phyloP scores from a whole-genome alignment of 2,329 filamentous ascomycete species.

The Penicillium sp. region DNA sequence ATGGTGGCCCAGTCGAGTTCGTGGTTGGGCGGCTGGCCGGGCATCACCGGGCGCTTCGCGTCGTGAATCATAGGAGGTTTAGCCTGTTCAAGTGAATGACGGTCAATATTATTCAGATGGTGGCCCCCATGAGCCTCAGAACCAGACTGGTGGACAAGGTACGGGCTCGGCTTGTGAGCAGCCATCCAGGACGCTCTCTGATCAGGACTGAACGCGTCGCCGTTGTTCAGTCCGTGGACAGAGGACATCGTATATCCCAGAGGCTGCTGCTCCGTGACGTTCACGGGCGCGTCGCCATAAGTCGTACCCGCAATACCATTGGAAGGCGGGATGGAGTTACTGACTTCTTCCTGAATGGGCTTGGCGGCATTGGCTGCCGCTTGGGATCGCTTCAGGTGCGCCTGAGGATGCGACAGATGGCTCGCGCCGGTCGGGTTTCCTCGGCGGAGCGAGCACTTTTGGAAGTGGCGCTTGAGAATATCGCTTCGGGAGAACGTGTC shows the following conservation, averaged over 20 bases:
- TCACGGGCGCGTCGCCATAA: conserved; percentile 41
- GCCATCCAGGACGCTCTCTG: conserved; percentile 40
- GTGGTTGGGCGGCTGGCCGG: conserved; percentile 58
- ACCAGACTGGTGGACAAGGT: conserved; percentile 40
- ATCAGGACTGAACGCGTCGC: conserved; percentile 18
- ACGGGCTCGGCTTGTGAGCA: conserved; percentile 43
- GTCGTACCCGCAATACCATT: conserved; percentile 41
- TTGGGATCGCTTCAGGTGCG: conserved; percentile 73
- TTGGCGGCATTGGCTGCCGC: conserved; percentile 41
- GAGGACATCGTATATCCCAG: conserved; percentile 41
- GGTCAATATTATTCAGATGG: conserved; percentile 43
- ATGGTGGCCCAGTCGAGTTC: conserved; percentile 71
- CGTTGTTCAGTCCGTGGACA: conserved; percentile 39
- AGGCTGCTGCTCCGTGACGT: conserved; percentile 39
- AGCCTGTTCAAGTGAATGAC: conserved; percentile 40
- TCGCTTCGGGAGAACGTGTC: conserved; percentile 98
- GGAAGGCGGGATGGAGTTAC: conserved; percentile 38
- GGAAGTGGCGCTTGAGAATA: conserved; percentile 97
- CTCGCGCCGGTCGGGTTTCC: conserved; percentile 94
- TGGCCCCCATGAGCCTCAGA: conserved; percentile 36
- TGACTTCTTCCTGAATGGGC: conserved; percentile 43
- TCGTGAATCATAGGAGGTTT: conserved; percentile 38
- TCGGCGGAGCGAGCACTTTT: conserved; percentile 95
- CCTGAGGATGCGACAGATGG: conserved; percentile 88
- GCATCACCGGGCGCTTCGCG: conserved; percentile 52